Evolutionary conservation across 75 land plant species (phyloP), one percentile per base, ranked within the genome.

Genomic region (Pinus taeda): DNA sequence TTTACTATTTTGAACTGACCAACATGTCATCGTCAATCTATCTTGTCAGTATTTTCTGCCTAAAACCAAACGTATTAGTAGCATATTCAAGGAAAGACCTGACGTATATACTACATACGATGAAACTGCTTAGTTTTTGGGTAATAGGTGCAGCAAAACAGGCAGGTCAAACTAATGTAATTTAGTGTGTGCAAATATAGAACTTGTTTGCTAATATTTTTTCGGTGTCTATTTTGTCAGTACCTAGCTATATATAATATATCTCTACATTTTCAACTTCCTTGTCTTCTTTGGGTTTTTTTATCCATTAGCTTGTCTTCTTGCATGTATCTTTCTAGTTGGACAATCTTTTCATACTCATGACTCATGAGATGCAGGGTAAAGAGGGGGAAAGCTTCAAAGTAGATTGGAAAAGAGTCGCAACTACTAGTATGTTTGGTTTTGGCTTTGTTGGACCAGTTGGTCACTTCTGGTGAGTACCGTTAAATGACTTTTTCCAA

Each of bases 381-480:
- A 73, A 73, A 60, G 83, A 61, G 74, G 76, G 58, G 29, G 74
- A 79, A 73, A 80, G 87, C 29, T 75, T 86, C 42, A 84, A 81
- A 58, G 77, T 92, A 33, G 81, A 94, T 55, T 94, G 97, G 99
- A 90, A 75, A 86, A 84, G 97, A 56, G 97, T 89, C 21, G 91
- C 85, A 24, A 86, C 79, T 13, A 84, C 95, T 9, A 91, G 98
- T 78, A 75, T 87, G 79, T 97, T 97, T 85, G 99, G 99, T 11
- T 80, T 95, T 74, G 89, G 86, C 59, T 97, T 97, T 81, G 98
- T 94, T 79, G 99, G 98, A 73, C 99, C 99, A 15, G 83, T 97
- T 67, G 99, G 99, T 56, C 95, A 97, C 78, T 84, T 79, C 75
- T 97, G 99, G 99, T 97, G 71, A 24, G 83, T 33, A 33, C 15